Conservation (phyloP, 306 rosid species). For the Inga oerstediana region DNA sequence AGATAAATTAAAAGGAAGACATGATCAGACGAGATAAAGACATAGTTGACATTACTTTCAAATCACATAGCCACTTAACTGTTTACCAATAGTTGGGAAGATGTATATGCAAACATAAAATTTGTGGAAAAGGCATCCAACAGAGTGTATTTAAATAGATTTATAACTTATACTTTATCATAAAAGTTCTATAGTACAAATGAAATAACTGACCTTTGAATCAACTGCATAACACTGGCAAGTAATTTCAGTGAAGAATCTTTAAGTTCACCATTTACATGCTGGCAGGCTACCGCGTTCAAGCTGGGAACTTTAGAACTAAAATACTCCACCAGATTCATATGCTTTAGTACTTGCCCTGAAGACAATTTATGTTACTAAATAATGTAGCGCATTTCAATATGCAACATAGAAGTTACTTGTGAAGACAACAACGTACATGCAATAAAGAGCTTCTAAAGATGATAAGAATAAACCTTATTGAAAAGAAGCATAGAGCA, state of each 20-base stretch:
- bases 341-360: constrained; percentile 91
- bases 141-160: background rate
- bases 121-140: background rate
- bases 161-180: constrained; percentile 22
- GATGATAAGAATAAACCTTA: constrained; percentile 13
- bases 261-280: constrained; percentile 70
- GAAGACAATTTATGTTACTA: constrained; percentile 35
- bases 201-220: constrained; percentile 71
- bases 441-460: constrained; percentile 7
- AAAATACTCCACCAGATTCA: constrained; percentile 67
- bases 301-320: constrained; percentile 82
- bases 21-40: background rate
- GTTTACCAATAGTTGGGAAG: background rate
- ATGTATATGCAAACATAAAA: background rate
- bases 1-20: constrained; percentile 7
- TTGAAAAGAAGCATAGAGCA: constrained; percentile 19
- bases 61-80: background rate
- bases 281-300: constrained; percentile 51
- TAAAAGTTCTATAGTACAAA: constrained; percentile 6
- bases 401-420: constrained; percentile 5
- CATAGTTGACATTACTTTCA: background rate
- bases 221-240: constrained; percentile 60
- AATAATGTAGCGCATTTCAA: constrained; percentile 15
- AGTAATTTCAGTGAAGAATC: constrained; percentile 57
- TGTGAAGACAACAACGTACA: background rate